Conservation (phyloP, 2,329 filamentous ascomycete species). For the Exophiala lecanii-corni region DNA sequence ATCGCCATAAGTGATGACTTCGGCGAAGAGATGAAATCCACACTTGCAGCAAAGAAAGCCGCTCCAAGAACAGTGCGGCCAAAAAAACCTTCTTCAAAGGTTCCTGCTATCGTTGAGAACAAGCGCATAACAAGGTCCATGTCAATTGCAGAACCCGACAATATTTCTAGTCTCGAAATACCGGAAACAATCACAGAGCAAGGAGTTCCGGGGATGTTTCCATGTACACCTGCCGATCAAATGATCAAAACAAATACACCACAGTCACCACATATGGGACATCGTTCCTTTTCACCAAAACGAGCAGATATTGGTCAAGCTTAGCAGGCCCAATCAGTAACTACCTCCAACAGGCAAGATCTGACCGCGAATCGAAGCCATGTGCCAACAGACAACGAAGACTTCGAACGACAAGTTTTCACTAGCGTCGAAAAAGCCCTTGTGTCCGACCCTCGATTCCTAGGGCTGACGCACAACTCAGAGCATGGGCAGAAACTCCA, state of each 20-base stretch:
- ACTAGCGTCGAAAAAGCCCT: not conserved
- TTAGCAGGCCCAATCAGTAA: not conserved
- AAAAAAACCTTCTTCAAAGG: not conserved
- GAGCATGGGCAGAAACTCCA: conserved; percentile 5
- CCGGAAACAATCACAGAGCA: not conserved
- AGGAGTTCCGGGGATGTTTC: not conserved
- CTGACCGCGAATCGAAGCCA: too few species aligned
- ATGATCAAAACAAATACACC: conserved; percentile 13
- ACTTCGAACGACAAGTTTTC: too few species aligned
- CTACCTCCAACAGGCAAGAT: too few species aligned
- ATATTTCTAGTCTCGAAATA: not conserved
- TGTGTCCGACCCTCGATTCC: not conserved
- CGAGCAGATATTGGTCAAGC: not conserved
- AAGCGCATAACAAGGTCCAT: not conserved
- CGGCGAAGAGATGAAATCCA: not conserved
- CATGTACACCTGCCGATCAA: conserved; percentile 20
- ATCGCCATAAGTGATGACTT: not conserved
- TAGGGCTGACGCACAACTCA: conserved; percentile 2
- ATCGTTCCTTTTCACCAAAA: not conserved
- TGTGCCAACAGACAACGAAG: too few species aligned
- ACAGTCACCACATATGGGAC: conserved; percentile 7
- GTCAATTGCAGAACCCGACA: not conserved
- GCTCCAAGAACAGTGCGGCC: too few species aligned
- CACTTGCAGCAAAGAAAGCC: not conserved
- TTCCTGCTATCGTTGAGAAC: not conserved